Evolutionary conservation across 2,329 filamentous ascomycete genomes (phyloP).

Genomic region (Myriosclerotinia curreyana): DNA sequence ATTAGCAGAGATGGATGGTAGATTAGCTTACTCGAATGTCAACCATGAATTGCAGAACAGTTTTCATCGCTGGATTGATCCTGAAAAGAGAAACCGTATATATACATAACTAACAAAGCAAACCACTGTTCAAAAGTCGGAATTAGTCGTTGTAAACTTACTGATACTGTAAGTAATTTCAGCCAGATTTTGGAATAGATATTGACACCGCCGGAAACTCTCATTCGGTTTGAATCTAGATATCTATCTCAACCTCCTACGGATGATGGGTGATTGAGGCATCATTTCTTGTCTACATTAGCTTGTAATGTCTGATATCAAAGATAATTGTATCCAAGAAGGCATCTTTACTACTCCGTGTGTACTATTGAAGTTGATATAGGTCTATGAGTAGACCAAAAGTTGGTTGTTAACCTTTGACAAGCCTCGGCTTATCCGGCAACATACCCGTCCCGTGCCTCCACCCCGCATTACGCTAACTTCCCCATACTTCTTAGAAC

Average conservation of each 20-base stretch:
- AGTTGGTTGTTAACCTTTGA: neutral
- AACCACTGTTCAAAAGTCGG: neutral
- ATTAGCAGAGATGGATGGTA: neutral
- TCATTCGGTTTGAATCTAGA: neutral
- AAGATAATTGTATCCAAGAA: neutral
- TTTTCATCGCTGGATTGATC: neutral
- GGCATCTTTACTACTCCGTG: too few species aligned
- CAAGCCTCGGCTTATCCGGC: neutral
- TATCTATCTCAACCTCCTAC: neutral
- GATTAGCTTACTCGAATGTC: neutral
- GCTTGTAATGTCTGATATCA: neutral
- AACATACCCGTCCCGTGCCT: neutral
- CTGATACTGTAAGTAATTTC: too few species aligned
- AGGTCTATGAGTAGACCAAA: neutral
- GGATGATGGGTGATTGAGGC: too few species aligned
- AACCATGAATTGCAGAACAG: neutral
- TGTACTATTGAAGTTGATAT: too few species aligned
- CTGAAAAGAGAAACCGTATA: too few species aligned
- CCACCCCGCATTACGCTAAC: constrained; percentile 8
- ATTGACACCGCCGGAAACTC: neutral
- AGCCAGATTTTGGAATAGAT: too few species aligned
- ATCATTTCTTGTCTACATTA: neutral
- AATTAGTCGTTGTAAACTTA: too few species aligned
- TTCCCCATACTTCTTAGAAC: neutral
- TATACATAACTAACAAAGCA: neutral